Base-by-base conservation (phyloP, 2,329 filamentous ascomycete genomes). In the Samsoniella hepiali region DNA sequence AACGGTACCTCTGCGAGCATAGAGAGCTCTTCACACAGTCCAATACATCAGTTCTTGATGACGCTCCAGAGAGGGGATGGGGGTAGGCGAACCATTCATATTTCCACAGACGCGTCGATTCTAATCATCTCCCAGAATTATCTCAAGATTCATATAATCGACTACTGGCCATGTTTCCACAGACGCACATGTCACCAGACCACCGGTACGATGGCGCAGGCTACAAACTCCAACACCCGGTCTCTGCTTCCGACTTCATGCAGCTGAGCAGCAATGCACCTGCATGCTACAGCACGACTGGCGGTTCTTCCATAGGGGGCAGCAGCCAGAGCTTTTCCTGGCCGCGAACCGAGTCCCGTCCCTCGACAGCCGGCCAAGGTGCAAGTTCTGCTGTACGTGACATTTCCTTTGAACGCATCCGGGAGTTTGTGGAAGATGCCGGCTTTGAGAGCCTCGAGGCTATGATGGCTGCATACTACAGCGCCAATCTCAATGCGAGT, bases 401-500 rank as follows among this genome's bases (percentile, higher is more conserved):
- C 5, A 36, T 36, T 10, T 45, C 47, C 3, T 42, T 62, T 10
- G 59, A 62, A 31, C 59, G 50, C 5, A 62, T 62, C n/a, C 49
- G 50, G 2, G 59, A 55, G 31, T 62, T 55, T 36, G 59, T 62
- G 27, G 59, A 62, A 36, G 59, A 62, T 17, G 59, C 59, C 22
- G 59, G 59, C 10, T 62, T 55, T 11, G 59, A 62, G 22, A 62
- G 59, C 38, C 31, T 62, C 1, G 59, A 62, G 3, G 38, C 50
- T 10, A 62, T 62, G 59, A 62, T 62, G 59, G 50, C 50, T 3
- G 59, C 59, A 9, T 62, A 62, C 22, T 62, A 55, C 49, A 62
- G 42, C 29, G 17, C 50, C 27, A 62, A 53, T 29, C 47, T 62
- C 38, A n/a, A 29, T 15, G 59, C 27, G 3, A 27, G 29, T 17